Base-by-base conservation (phyloP, 768 basidiomycete species). In the Boletus sp. region DNA sequence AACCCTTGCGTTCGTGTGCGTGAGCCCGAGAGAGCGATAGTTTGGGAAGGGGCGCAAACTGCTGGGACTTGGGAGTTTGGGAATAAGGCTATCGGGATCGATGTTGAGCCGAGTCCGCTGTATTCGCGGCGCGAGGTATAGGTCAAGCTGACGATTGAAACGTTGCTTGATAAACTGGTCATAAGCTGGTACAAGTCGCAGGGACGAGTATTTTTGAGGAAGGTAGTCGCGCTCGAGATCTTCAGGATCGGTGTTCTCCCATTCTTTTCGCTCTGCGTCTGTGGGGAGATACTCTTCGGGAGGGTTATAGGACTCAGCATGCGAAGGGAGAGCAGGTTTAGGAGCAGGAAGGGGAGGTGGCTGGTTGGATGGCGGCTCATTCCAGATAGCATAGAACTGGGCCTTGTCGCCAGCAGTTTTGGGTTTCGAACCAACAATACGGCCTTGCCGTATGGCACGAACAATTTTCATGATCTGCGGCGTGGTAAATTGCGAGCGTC, bases 271-370 rank as follows among this genome's bases (percentile, higher is more conserved):
- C 70, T 98, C 96, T 57, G 82, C 80, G 47, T 86, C 84, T 1
- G 89, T 87, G 5, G 90, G 92, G 8, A 99, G 79, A 70, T 98
- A 98, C 74, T 99, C 97, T 64, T 87, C 92, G 7, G 97, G 97
- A 32, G 97, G 97, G 68, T 99, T 99, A 71, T 98, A 99, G 0
- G 96, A 98, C 73, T 98, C 95, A n/a, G 88, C 84, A 61, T 98
- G 89, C 13, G 85, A 90, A 3, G 97, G 97, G 2, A 97, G 83
- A 15, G 82, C 80, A 2, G 84, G 83, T 71, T 98, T 97, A 1
- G 97, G 97, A 11, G 97, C 95, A 32, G 95, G 90, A 57, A 94
- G 84, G 30, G 93, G 92, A 51, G 97, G 93, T 1, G 88, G 78
- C 60, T 90, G 87, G 4, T 77, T 76, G 1, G 87, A 79, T n/a